Evolutionary conservation across 345 rosid genomes (phyloP), one percentile per base, ranked within the genome.

Genomic region (Cardiospermum halicacabum): DNA sequence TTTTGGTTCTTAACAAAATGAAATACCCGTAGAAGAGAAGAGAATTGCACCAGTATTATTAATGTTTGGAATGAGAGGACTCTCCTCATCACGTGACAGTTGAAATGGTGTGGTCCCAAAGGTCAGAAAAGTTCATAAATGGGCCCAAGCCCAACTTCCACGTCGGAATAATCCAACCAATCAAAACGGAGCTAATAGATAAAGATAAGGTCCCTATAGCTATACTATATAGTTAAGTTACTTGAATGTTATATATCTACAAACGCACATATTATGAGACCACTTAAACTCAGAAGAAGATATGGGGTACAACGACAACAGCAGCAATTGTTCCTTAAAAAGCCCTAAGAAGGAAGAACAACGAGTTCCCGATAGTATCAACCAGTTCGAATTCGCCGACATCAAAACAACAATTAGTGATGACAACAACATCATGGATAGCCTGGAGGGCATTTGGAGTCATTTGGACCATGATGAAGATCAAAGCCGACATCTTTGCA

Each of bases 341-440:
- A 74, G 59, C 76, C 84, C 86, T 2, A 77, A 77, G 66, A 66
- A 65, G 63, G 84, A 82, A 72, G 83, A 78, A 32, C 65, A 69
- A 25, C 56, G 74, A 11, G 75, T 77, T 7, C 78, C 81, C 1
- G 72, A 70, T 37, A 8, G n/a, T 54, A 11, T 21, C 21, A 47
- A n/a, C n/a, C 28, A 40, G 31, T 8, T 28, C 26, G 65, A 48
- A 58, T 54, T 69, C n/a, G 37, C 32, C 42, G 50, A 47, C 65
- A 40, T 36, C 39, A 61, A 59, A 47, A 65, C 51, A 18, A 47
- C 51, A 16, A 45, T 22, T 45, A 18, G 25, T 15, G 18, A 40
- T 31, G 58, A 3, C 11, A 51, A 10, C 11, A 16, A 42, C 51
- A 15, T 45, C 5, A 58, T 63, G 56, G 78, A 73, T 25, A 80